Conservation (phyloP, 2,329 filamentous ascomycete genomes). For the Fusarium domesticum region DNA sequence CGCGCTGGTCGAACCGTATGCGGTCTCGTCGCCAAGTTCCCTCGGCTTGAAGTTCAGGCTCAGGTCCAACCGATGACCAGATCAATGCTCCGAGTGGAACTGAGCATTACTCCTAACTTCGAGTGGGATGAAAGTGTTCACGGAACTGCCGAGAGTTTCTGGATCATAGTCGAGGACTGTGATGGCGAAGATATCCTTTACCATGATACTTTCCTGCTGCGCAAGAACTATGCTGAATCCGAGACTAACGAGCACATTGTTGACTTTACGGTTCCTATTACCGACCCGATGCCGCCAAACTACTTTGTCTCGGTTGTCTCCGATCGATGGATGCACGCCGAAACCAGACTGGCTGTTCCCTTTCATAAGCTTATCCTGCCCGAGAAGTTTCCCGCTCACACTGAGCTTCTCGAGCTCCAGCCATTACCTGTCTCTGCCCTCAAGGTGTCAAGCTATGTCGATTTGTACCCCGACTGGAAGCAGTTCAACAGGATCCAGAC, state of each 20-base stretch:
- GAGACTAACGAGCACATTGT: conserved; percentile 92
- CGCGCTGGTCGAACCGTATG: conserved; percentile 85
- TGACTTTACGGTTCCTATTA: conserved; percentile 94
- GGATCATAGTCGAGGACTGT: conserved; percentile 96
- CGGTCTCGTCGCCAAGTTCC: conserved; percentile 85
- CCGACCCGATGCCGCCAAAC: conserved; percentile 96
- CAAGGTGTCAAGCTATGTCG: conserved; percentile 78
- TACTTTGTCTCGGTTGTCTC: conserved; percentile 96
- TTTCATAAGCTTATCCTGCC: conserved; percentile 94
- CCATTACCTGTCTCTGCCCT: conserved; percentile 84
- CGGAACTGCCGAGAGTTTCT: conserved; percentile 86
- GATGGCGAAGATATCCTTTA: conserved; percentile 95
- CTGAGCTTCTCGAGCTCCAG: conserved; percentile 86
- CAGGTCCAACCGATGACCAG: conserved; percentile 93
- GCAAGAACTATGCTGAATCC: conserved; percentile 79
- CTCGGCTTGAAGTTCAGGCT: conserved; percentile 85
- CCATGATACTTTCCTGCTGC: conserved; percentile 89
- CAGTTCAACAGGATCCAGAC: conserved; percentile 98
- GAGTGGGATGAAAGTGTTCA: conserved; percentile 92
- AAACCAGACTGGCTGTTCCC: conserved; percentile 87
- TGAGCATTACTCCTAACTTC: conserved; percentile 91
- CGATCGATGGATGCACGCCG: conserved; percentile 97
- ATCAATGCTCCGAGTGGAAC: conserved; percentile 84
- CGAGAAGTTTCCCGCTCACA: conserved; percentile 93
- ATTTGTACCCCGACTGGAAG: conserved; percentile 77